A percentile compares a stretch with the other conserved stretches of the same genome.
These are phyloP conservation scores for Stemphylium beticola DNA, from an alignment of 2,329 filamentous ascomycete species.

Conservation along the genomic window DNA sequence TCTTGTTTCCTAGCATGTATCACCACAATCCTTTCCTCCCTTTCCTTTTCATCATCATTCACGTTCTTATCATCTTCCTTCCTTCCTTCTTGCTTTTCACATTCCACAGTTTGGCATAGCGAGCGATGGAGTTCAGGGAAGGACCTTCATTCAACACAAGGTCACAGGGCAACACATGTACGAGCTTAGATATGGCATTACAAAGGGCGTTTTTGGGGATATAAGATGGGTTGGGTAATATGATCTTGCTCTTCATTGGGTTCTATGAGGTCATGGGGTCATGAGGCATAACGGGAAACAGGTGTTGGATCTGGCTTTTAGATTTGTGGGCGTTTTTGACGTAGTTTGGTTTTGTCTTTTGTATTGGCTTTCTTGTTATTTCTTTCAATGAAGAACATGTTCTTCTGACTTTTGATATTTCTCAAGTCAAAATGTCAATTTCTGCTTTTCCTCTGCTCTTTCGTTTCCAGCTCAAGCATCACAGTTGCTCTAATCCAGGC, in stretches of 20 bases:
- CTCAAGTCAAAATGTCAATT: too few species aligned
- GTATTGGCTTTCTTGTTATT: not conserved
- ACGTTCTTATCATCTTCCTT: not conserved
- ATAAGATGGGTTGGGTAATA: not conserved
- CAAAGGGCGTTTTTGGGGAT: constrained; percentile 2
- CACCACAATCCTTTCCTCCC: not conserved
- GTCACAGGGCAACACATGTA: not conserved
- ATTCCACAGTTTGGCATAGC: constrained; percentile 2
- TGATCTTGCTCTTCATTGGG: constrained; percentile 21
- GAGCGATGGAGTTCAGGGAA: constrained; percentile 15
- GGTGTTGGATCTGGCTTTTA: not conserved
- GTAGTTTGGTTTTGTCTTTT: not conserved
- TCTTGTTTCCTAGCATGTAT: too few species aligned
- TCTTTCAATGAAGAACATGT: too few species aligned
- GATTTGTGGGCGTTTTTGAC: too few species aligned
- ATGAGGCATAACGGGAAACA: not conserved
- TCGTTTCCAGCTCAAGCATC: too few species aligned
- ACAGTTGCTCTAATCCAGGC: too few species aligned
- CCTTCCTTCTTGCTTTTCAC: not conserved
- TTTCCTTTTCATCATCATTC: not conserved
- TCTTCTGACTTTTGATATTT: too few species aligned
- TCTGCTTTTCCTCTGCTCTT: too few species aligned
- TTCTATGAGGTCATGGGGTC: not conserved
- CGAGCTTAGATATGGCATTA: not conserved
- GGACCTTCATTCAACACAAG: not conserved